phyloP scores from a whole-genome alignment of 331 rosid genomes.

The Erythrophleum ivorense region DNA sequence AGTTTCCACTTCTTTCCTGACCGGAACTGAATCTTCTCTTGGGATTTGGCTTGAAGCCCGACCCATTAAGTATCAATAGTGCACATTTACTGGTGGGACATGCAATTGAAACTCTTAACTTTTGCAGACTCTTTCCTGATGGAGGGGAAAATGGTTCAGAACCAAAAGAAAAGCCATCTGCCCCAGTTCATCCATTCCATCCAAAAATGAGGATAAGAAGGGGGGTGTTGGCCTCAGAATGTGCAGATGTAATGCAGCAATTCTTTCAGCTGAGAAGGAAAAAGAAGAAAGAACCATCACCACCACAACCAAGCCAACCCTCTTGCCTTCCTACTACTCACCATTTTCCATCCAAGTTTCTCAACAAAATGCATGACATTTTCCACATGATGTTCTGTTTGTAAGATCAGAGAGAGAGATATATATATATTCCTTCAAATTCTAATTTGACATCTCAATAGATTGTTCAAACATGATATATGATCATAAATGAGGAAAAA shows the following conservation, averaged over 20 bases:
- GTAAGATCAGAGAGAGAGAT: slow-evolving; percentile 37
- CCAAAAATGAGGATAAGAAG: slow-evolving; percentile 81
- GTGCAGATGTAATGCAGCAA: slow-evolving; percentile 89
- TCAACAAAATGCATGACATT: slow-evolving; percentile 73
- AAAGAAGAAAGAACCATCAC: slow-evolving; percentile 52
- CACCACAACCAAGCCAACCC: slow-evolving; percentile 38
- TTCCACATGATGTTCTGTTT: slow-evolving; percentile 80
- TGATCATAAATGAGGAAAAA: not conserved
- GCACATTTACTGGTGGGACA: not conserved
- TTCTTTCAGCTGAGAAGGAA: slow-evolving; percentile 90
- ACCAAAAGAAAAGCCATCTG: slow-evolving; percentile 57
- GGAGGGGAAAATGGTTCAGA: slow-evolving; percentile 60
- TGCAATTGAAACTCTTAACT: not conserved
- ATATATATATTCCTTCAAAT: slow-evolving; percentile 3
- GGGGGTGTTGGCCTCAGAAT: slow-evolving; percentile 73
- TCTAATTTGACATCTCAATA: slow-evolving; percentile 32
- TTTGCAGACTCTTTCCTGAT: slow-evolving; percentile 77
- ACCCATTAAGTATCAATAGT: not conserved
- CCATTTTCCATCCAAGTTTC: slow-evolving; percentile 64
- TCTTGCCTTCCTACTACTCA: slow-evolving; percentile 46
- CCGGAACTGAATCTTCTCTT: not conserved
- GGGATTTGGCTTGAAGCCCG: slow-evolving; percentile 17
- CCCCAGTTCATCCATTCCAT: slow-evolving; percentile 95
- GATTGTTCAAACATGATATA: slow-evolving; percentile 10
- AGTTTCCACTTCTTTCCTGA: slow-evolving; percentile 19